Base-by-base conservation (phyloP, 2,329 filamentous ascomycete genomes). In the Chalaropsis thielavioides region DNA sequence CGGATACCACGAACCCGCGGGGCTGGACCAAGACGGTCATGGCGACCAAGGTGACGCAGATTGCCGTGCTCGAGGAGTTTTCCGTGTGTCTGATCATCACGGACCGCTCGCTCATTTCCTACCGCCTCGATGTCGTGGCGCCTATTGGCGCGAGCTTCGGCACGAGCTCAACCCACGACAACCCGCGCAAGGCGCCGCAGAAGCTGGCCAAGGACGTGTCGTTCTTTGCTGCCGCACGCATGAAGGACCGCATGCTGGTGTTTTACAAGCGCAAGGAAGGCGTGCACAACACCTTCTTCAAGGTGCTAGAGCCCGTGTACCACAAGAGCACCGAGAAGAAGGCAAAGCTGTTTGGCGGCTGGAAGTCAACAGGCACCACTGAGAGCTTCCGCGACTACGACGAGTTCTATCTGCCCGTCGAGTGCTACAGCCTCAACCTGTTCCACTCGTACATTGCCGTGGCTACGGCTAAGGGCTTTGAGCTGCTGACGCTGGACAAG, bases 381-480 rank as follows among this genome's bases (percentile, higher is more conserved):
- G 94, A 99, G 71, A 92, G 92, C 71, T 99, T 97, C 84, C 88
- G 94, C 68, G 94, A 99, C 72, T 99, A 92, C 73, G 94, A 99
- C 76, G 94, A 97, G 70, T 99, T 99, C 76, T 99, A 97, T 76
- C 92, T 99, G 70, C 94, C 94, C 0, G 87, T 89, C 1, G 95
- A 99, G 73, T 96, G 91, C 74, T 96, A 88, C 74, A 90, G 89
- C 60, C 88, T 99, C 73, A 97, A 96, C 74, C 83, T 99, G 63
- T 99, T 97, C 82, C 90, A 96, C 73, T 90, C 88, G 0, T 95
- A 91, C 68, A 88, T 99, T 63, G 90, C 94, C 10, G 90, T 99
- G 60, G 87, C 90, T 22, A 97, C 92, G 0, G 83, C 90, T 49
- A 90, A 91, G 74, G 95, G 94, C 27, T 91, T 99, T 70, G 95